These are phyloP conservation scores for Amylostereum areolatum DNA, from an alignment of 1,284 basidiomycete species.

Conservation along the genomic window DNA sequence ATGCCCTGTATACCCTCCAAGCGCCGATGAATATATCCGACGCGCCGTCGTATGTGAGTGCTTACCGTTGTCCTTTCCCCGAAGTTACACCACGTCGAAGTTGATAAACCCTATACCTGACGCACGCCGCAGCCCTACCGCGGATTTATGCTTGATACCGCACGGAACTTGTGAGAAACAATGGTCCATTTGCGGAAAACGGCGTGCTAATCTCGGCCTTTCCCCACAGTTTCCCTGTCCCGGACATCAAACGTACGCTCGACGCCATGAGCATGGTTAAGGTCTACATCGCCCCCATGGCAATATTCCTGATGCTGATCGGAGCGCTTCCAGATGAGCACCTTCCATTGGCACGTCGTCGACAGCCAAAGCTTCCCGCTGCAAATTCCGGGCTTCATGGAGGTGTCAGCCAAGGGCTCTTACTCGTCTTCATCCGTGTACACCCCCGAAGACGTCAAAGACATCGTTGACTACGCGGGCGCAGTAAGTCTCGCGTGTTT, in stretches of 20 bases:
- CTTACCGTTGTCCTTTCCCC: neutral
- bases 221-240: conserved; percentile 51
- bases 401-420: conserved; percentile 61
- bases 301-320: neutral
- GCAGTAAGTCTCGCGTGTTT: conserved; percentile 45
- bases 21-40: neutral
- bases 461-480: conserved; percentile 68
- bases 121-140: conserved; percentile 59
- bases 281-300: conserved; percentile 29
- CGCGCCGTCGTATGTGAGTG: conserved; percentile 8
- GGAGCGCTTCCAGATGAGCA: conserved; percentile 45
- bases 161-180: conserved; percentile 48
- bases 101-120: neutral
- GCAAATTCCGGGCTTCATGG: conserved; percentile 52
- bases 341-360: conserved; percentile 80
- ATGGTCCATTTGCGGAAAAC: neutral
- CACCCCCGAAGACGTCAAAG: conserved; percentile 49
- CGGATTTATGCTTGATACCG: conserved; percentile 79
- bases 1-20: conserved; percentile 43
- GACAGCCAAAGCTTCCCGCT: conserved; percentile 77
- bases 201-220: neutral
- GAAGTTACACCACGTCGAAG: neutral
- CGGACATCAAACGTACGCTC: conserved; percentile 68
- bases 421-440: conserved; percentile 60
- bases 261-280: conserved; percentile 88